Percentiles rank a stretch among this genome's conserved stretches.
These are phyloP conservation scores for Phytophthora crassamura DNA, from an alignment of 352 stramenopile species.

Conservation along the genomic window DNA sequence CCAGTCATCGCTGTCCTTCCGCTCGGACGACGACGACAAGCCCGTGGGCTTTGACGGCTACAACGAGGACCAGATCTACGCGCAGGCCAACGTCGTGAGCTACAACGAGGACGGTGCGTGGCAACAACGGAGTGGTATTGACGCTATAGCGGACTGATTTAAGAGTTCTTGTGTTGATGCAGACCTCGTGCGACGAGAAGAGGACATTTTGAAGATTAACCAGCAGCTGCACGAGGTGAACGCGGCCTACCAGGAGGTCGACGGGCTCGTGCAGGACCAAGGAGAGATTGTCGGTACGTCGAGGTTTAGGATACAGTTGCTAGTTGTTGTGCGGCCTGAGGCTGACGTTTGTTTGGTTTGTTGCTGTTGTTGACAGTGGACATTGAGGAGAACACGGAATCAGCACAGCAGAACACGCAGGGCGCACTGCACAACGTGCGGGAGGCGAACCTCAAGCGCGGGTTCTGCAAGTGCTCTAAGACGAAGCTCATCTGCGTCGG, in stretches of 20 bases:
- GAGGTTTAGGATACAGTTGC: background rate
- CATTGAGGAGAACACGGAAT: slow-evolving; percentile 63
- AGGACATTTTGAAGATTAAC: slow-evolving; percentile 80
- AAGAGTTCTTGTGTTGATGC: slow-evolving; percentile 12
- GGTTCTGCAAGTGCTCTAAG: slow-evolving; percentile 66
- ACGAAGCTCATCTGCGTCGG: slow-evolving; percentile 67
- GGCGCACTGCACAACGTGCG: slow-evolving; percentile 60
- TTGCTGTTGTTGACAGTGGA: slow-evolving; percentile 44
- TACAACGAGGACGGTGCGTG: slow-evolving; percentile 72
- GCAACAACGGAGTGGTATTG: background rate
- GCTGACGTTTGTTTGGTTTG: slow-evolving; percentile 8
- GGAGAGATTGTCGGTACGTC: slow-evolving; percentile 69
- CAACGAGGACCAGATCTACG: slow-evolving; percentile 74
- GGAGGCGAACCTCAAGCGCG: slow-evolving; percentile 54
- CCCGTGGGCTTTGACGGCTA: slow-evolving; percentile 54
- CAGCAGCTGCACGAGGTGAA: slow-evolving; percentile 75
- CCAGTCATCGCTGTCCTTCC: slow-evolving; percentile 56
- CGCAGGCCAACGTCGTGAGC: slow-evolving; percentile 62
- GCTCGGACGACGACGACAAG: slow-evolving; percentile 48
- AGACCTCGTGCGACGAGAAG: slow-evolving; percentile 67
- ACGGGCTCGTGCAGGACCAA: slow-evolving; percentile 68
- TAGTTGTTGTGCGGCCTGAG: background rate
- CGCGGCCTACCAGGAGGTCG: slow-evolving; percentile 68
- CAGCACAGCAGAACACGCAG: slow-evolving; percentile 58
- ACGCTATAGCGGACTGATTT: slow-evolving; percentile 1